Conservation (phyloP, 345 rosid genomes). For the Leavenworthia alabamica region DNA sequence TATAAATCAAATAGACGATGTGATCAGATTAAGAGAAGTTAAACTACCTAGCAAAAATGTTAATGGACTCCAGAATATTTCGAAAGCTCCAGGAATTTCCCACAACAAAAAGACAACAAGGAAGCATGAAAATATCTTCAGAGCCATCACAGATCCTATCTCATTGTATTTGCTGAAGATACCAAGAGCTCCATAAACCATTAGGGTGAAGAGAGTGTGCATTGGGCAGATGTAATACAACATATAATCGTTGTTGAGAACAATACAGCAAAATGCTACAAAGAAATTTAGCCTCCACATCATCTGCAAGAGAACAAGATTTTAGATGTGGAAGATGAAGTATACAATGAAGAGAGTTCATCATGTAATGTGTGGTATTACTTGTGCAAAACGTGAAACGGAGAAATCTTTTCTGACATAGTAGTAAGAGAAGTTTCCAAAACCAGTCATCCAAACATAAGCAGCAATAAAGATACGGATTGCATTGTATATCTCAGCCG, state of each 20-base stretch:
- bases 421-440: slow-evolving; percentile 94
- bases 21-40: slow-evolving; percentile 13
- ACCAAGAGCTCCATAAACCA: slow-evolving; percentile 95
- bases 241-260: slow-evolving; percentile 94
- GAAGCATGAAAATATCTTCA: slow-evolving; percentile 78
- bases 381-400: slow-evolving; percentile 88
- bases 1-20: background rate
- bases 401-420: slow-evolving; percentile 94
- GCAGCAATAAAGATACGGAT: slow-evolving; percentile 95
- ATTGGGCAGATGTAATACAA: slow-evolving; percentile 94
- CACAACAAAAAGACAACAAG: slow-evolving; percentile 77
- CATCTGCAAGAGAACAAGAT: slow-evolving; percentile 57
- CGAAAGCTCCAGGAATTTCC: slow-evolving; percentile 91
- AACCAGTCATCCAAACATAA: slow-evolving; percentile 99
- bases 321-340: slow-evolving; percentile 1
- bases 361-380: slow-evolving; percentile 21
- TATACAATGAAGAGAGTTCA: background rate
- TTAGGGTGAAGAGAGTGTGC: slow-evolving; percentile 93
- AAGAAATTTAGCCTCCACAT: slow-evolving; percentile 99
- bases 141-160: slow-evolving; percentile 77
- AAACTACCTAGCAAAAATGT: slow-evolving; percentile 61
- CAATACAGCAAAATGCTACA: slow-evolving; percentile 80
- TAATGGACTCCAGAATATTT: slow-evolving; percentile 75
- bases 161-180: slow-evolving; percentile 80
- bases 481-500: slow-evolving; percentile 85